A percentile compares a stretch with the other conserved stretches of the same genome.
Evolutionary conservation across 1,284 basidiomycete genomes (phyloP).

Genomic region (Mycosarcoma mackinlayi): DNA sequence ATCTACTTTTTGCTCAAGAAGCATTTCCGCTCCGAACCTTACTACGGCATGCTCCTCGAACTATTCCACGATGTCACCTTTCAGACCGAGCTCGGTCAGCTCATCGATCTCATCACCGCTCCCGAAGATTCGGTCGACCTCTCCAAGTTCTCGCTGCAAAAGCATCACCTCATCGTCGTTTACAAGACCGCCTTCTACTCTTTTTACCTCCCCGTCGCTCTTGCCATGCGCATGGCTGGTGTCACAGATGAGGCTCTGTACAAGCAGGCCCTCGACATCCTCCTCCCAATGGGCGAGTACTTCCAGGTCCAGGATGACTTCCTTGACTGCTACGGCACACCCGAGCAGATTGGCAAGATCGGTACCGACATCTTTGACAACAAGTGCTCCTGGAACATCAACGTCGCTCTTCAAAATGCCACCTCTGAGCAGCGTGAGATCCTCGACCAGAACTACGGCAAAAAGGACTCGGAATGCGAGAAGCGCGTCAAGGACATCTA

Average conservation of each 20-base stretch:
- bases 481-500: slow-evolving; percentile 81
- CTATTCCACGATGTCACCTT: slow-evolving; percentile 91
- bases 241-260: slow-evolving; percentile 80
- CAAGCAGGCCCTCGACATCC: slow-evolving; percentile 82
- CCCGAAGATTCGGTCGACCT: slow-evolving; percentile 90
- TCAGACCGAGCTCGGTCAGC: slow-evolving; percentile 95
- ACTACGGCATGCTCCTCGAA: slow-evolving; percentile 89
- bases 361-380: slow-evolving; percentile 99
- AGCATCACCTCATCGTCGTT: slow-evolving; percentile 92
- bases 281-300: slow-evolving; percentile 94
- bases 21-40: slow-evolving; percentile 83
- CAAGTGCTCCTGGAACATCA: slow-evolving; percentile 98
- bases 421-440: slow-evolving; percentile 74
- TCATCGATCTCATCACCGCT: slow-evolving; percentile 94
- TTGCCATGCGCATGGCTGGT: slow-evolving; percentile 83
- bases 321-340: slow-evolving; percentile 89
- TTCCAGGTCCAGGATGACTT: slow-evolving; percentile 99
- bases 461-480: slow-evolving; percentile 78
- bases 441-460: slow-evolving; percentile 83
- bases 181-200: slow-evolving; percentile 99
- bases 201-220: slow-evolving; percentile 97
- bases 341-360: slow-evolving; percentile 93
- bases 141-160: slow-evolving; percentile 81
- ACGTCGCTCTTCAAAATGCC: slow-evolving; percentile 81
- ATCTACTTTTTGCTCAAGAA: slow-evolving; percentile 91